Base-by-base conservation (phyloP, 2,329 filamentous ascomycete genomes). In the Xylariomycetidae sp. region DNA sequence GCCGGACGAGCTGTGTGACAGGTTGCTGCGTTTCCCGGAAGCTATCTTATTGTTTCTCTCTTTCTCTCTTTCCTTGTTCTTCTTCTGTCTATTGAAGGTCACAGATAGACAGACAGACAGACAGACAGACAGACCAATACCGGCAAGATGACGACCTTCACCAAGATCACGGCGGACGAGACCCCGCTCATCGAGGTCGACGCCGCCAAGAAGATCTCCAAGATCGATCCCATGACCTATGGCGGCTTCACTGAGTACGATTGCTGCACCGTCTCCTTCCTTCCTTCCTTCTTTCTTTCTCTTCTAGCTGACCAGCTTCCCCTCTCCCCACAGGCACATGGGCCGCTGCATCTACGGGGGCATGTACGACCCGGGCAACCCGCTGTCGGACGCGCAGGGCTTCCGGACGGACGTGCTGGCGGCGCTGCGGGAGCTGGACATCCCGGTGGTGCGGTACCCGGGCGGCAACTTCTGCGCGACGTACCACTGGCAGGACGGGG, bases 301-400 rank as follows among this genome's bases (percentile, higher is more conserved):
- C 12, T 12, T 23, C 20, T 23, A 8, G 8, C 20, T 23, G 20
- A 8, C 8, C 12, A 8, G 8, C 8, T 12, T 23, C 20, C 12
- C 12, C 20, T 23, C 12, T 23, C 20, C 20, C 20, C 6, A 35
- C 29, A 86, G 82, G 49, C 86, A 92, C 60, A 92, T 92, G 85
- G 85, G 85, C 49, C 77, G 85, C 41, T 92, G 85, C 65, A 88
- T 92, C 53, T 90, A 92, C 56, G 84, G 84, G 43, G 85, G 86
- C 44, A 82, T 92, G 54, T 90, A 88, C 60, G 85, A 90, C 47
- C 85, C 84, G 1, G 73, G 70, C 20, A 88, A 79, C 56, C 63
- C 76, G 3, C 69, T 88, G n/a, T 79, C 82, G 2, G 83, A 89
- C 47, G 67, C 76, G 34, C 68, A 84, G 44, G 85, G 85, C 25